These are phyloP conservation scores for Lycium ferocissimum DNA, from an alignment of 257 asterid genomes.

Conservation along the genomic window DNA sequence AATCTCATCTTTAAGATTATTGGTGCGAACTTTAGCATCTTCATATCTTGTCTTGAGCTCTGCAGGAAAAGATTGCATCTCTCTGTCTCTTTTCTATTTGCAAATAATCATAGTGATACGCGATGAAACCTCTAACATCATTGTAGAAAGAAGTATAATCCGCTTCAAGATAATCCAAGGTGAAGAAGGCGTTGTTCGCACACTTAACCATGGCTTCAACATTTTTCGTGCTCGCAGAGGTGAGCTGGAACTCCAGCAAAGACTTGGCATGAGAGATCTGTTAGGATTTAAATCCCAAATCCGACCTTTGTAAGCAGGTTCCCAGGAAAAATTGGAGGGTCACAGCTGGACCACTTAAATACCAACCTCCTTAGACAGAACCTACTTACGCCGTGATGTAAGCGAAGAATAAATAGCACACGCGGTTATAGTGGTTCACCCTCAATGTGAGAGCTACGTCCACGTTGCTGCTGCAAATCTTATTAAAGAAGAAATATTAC, in stretches of 20 bases:
- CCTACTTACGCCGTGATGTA: too few relatives aligned
- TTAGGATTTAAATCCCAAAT: too few relatives aligned
- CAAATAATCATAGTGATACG: background rate
- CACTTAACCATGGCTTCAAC: background rate
- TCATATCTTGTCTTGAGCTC: conserved; percentile 3
- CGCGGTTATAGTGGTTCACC: too few relatives aligned
- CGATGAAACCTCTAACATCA: background rate
- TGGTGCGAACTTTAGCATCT: background rate
- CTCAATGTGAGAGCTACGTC: too few relatives aligned
- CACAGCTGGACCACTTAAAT: too few relatives aligned
- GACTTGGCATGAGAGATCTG: background rate
- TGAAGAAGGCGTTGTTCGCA: background rate
- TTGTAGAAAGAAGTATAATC: background rate
- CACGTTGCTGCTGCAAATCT: too few relatives aligned
- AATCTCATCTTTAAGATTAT: background rate
- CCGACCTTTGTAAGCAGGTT: too few relatives aligned
- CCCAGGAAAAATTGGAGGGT: too few relatives aligned
- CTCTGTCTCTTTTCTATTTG: background rate
- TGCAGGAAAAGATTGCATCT: background rate
- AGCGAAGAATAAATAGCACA: too few relatives aligned
- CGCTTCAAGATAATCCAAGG: background rate
- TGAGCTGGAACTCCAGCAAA: background rate
- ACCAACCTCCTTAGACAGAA: too few relatives aligned
- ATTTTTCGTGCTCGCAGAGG: background rate
- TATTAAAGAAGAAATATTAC: too few relatives aligned